Evolutionary conservation across 192 early-diverging fungal species (phyloP).

Genomic region (Mortierella hygrophila): DNA sequence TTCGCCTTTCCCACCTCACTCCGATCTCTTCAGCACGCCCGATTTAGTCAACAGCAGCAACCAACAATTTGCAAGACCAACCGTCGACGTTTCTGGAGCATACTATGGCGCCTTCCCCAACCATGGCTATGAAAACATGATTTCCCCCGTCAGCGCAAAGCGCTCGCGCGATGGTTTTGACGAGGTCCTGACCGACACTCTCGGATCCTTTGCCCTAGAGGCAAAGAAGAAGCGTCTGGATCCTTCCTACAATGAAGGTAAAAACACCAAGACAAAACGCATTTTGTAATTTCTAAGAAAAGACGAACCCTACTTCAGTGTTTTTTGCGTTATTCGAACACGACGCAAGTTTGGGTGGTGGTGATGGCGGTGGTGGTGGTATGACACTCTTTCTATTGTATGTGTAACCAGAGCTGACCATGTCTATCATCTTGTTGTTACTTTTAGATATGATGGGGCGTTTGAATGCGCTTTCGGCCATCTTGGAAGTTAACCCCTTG

Average conservation of each 20-base stretch:
- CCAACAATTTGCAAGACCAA: conserved; percentile 14
- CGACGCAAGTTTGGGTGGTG: background rate
- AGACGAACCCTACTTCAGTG: background rate
- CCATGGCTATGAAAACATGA: conserved; percentile 26
- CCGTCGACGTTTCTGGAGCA: conserved; percentile 35
- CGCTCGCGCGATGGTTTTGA: conserved; percentile 38
- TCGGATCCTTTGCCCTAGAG: conserved; percentile 52
- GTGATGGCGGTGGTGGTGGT: background rate
- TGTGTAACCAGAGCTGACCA: conserved; percentile 16
- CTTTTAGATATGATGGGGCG: conserved; percentile 55
- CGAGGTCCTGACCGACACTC: conserved; percentile 45
- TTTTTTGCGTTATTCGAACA: background rate
- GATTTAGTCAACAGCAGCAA: conserved; percentile 8
- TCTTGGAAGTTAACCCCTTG: conserved; percentile 39
- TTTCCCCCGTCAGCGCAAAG: conserved; percentile 41
- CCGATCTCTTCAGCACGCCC: conserved; percentile 41
- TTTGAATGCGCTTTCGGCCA: conserved; percentile 45
- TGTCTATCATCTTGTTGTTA: conserved; percentile 1
- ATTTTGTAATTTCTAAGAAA: background rate
- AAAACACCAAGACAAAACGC: background rate
- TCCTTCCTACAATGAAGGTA: conserved; percentile 55
- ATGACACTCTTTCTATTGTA: conserved; percentile 14
- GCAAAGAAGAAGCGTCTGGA: conserved; percentile 57
- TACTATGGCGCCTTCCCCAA: conserved; percentile 32
- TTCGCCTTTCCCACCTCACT: conserved; percentile 40